Base-by-base conservation (phyloP, 306 rosid genomes). In the Amphicarpaea edgeworthii region DNA sequence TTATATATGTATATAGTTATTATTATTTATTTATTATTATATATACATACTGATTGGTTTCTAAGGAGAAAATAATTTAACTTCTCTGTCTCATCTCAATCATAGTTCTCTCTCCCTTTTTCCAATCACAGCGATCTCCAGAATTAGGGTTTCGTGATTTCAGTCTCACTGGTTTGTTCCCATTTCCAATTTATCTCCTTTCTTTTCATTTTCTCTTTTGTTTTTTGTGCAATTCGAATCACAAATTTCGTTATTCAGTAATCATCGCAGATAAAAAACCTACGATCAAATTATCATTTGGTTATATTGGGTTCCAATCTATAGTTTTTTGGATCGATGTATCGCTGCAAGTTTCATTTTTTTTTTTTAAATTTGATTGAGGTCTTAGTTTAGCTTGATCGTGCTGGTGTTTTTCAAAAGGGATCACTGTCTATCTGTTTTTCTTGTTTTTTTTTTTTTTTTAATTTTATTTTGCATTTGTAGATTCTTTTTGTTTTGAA, bases 91-190 rank as follows among this genome's bases (percentile, higher is more conserved):
- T 68, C 78, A 49, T 50, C 30, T 70, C 32, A 11, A 11, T 16
- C 3, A 0, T 28, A 26, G 17, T 47, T 53, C 32, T 59, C 54
- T 57, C 63, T 60, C 43, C 11, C 55, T 32, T n/a, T n/a, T n/a
- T 43, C 60, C 71, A 1, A 23, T 81, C 77, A 28, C 32, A 37
- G 53, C 84, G 83, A 68, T 87, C 87, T 63, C 32, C 37, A 67
- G 34, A 34, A 20, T 34, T 80, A 51, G 86, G 84, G 79, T 72
- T 83, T 82, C 76, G 5, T 53, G 5, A 15, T 71, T 62, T 45
- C 9, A 4, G n/a, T 57, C 77, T 28, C 64, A 1, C 60, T 70
- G 86, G 91, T 88, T 69, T 67, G 91, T 82, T 79, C 38, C 73
- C 68, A 12, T 50, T 37, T 68, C 43, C n/a, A n/a, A 8, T 7